Evolutionary conservation across 306 rosid species (phyloP), one percentile per base, ranked within the genome.

Genomic region (Mimosa bimucronata): DNA sequence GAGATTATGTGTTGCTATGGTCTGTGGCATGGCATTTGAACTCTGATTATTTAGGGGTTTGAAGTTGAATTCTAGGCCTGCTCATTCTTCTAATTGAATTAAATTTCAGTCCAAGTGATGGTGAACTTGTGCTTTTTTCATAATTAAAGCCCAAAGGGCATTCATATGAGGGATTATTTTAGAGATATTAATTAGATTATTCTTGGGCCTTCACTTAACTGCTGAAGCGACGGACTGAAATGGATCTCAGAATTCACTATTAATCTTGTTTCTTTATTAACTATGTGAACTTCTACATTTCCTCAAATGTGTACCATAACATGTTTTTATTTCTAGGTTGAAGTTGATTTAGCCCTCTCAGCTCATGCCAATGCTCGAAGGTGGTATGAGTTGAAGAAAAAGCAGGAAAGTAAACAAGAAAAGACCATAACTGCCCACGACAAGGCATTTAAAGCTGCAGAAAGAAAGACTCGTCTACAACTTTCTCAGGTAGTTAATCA

Each of bases 401-500:
- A 90, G 79, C 98, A 93, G 83, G 98, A 95, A 84, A 90, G 84
- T 88, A 95, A 95, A 86, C 97, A 95, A 85, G 99, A 91, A 71
- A 95, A 95, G 87, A 95, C 99, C 52, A 48, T 93, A 26, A 89
- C 93, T 77, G 98, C 99, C 3, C 99, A 95, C 87, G 97, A 90
- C 71, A 95, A 91, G 80, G 99, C 98, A 50, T 95, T 95, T 82
- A 95, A 95, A 86, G 98, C 99, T 79, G 97, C 98, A 9, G 99
- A 95, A 88, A 90, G 85, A 88, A 95, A 95, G 92, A 95, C 97
- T 82, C 97, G 96, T 78, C 92, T 82, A 53, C 99, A 95, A 87
- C 92, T 95, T 73, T 85, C 84, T 65, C 98, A 95, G 96, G 99
- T 95, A 79, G 77, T 55, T 80, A 85, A 71, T 69, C 46, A 21